Base-by-base conservation (phyloP, 2,329 filamentous ascomycete genomes). In the Hysterium pulicare region DNA sequence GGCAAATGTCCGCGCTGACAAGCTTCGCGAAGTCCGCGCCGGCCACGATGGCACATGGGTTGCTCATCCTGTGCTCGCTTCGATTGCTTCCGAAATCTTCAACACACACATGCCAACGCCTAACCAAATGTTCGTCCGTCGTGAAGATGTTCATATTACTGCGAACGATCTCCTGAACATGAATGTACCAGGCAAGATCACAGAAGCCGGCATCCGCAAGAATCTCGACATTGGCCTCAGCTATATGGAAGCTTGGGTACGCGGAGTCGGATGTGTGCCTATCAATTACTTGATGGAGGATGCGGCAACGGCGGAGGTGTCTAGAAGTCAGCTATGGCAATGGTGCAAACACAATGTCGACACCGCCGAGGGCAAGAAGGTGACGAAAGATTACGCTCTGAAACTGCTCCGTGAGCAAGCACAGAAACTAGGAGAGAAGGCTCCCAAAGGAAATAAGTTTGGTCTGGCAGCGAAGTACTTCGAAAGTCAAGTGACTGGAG, bases 241-340 rank as follows among this genome's bases (percentile, higher is more conserved):
- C 39, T 98, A 98, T 73, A 98, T 97, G 91, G 93, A 98, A 73
- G 93, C 89, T 48, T 98, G 93, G 93, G 77, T 97, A 47, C 86
- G 90, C 49, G 93, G 91, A 24, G 80, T 97, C 17, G 93, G 93
- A 44, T 98, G 93, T 60, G 90, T 97, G 40, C 93, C 93, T 37
- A 96, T 97, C 73, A 96, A 97, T 77, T 95, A 86, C 68, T 78
- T 97, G 42, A 97, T 97, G 91, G 93, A 98, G 74, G 93, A 97
- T 58, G 93, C 93, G 15, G 93, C 93, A 19, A 98, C 93, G 1
- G 93, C 93, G 38, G 93, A 98, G 70, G 93, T 98, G 4, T 94
- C 87, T 43, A 84, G 93, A 58, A 88, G 82, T 55, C 93, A 98
- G 76, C 79, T 98, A 34, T 95, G 91, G 91, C 93, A 98, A 69